phyloP scores from a whole-genome alignment of 306 rosid species.

The Cucumis hystrix region DNA sequence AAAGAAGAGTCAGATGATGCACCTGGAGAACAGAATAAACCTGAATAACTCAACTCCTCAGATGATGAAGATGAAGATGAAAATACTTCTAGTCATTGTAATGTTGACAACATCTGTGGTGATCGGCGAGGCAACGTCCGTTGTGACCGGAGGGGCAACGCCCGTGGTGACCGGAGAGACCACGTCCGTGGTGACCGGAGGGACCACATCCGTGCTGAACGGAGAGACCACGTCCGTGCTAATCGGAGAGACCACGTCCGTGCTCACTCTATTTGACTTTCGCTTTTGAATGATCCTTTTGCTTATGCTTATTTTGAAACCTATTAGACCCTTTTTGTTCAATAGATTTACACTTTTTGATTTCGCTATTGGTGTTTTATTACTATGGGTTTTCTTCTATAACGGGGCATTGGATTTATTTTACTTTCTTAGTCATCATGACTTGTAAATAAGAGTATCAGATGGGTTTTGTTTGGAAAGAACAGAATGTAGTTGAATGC shows the following conservation, averaged over 20 bases:
- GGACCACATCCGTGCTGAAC: no score
- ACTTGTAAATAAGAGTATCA: background rate
- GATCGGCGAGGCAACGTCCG: background rate
- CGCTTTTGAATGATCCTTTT: no score
- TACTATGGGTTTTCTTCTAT: slow-evolving; percentile 20
- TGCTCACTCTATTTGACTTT: no score
- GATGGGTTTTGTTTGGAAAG: slow-evolving; percentile 11
- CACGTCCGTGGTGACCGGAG: no score
- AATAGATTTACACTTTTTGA: slow-evolving; percentile 17
- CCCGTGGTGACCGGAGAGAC: no score
- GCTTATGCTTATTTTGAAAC: no score
- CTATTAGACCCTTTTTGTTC: slow-evolving; percentile 6
- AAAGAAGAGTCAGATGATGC: slow-evolving; percentile 9
- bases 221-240: no score
- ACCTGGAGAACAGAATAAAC: slow-evolving; percentile 8
- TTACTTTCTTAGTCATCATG: slow-evolving; percentile 9
- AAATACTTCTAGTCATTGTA: slow-evolving; percentile 20
- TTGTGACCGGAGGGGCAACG: background rate
- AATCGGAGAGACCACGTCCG: no score
- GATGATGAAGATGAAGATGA: slow-evolving; percentile 20
- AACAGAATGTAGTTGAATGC: slow-evolving; percentile 10
- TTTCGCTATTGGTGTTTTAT: slow-evolving; percentile 16
- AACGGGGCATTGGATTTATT: slow-evolving; percentile 19
- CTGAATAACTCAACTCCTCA: slow-evolving; percentile 16
- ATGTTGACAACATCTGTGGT: background rate